Conservation (phyloP, 352 stramenopile genomes). For the Globisporangium parvum region DNA sequence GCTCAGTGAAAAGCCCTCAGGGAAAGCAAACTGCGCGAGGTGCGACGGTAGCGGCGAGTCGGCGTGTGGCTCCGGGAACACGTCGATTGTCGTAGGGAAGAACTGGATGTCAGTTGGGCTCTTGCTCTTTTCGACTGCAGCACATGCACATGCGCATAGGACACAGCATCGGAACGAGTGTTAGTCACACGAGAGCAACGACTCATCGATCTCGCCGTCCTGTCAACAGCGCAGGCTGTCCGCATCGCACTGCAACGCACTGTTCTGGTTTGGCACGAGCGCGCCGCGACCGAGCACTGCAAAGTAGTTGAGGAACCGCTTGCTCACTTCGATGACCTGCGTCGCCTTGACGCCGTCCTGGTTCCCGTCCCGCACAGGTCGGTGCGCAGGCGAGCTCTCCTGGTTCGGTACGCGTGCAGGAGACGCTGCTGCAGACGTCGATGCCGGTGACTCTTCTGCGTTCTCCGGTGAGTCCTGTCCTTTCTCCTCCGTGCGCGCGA, state of each 20-base stretch:
- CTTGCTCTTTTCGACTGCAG: constrained; percentile 63
- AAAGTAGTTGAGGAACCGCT: constrained; percentile 84
- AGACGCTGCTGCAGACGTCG: constrained; percentile 9
- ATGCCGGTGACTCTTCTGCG: constrained; percentile 27
- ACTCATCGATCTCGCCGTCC: neutral
- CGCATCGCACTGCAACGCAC: constrained; percentile 24
- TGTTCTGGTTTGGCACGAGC: constrained; percentile 52
- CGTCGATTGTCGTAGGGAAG: constrained; percentile 51
- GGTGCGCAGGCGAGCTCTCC: constrained; percentile 23
- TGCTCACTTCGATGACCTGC: constrained; percentile 67
- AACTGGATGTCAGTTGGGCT: constrained; percentile 69
- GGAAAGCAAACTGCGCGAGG: constrained; percentile 76
- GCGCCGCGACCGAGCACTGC: constrained; percentile 60
- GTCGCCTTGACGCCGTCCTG: constrained; percentile 31
- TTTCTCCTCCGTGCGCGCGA: constrained; percentile 29
- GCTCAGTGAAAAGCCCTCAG: constrained; percentile 60
- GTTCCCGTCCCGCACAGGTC: constrained; percentile 17
- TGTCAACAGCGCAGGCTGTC: neutral
- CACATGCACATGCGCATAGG: neutral
- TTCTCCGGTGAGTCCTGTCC: constrained; percentile 46
- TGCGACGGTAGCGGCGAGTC: constrained; percentile 58
- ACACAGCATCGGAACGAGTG: neutral
- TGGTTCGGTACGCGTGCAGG: constrained; percentile 19
- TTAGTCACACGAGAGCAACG: neutral
- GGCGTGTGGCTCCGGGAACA: constrained; percentile 51